Evolutionary conservation across 495 filamentous ascomycete species (phyloP).

Genomic region (Penicillium atrosanguineum): DNA sequence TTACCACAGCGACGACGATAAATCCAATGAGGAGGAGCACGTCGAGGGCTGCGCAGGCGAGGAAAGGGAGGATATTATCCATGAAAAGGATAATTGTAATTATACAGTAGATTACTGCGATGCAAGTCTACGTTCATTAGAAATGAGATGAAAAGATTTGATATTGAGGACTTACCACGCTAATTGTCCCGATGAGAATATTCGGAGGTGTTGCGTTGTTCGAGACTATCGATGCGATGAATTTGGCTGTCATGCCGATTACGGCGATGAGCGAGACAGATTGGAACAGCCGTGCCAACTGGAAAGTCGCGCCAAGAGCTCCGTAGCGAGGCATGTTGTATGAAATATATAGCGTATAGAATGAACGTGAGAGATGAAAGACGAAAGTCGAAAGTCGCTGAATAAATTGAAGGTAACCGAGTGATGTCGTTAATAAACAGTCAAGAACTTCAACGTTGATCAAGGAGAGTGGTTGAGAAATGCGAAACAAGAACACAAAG

Average conservation of each 20-base stretch:
- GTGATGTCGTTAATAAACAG: not conserved
- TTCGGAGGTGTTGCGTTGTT: conserved; percentile 60
- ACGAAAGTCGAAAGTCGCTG: not conserved
- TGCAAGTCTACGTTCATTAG: conserved; percentile 55
- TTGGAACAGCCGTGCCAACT: conserved; percentile 68
- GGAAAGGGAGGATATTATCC: conserved; percentile 70
- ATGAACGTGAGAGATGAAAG: not conserved
- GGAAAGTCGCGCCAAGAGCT: conserved; percentile 76
- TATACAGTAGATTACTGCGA: conserved; percentile 72
- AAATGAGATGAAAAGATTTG: not conserved
- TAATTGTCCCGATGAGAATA: conserved; percentile 74
- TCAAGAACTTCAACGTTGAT: not conserved
- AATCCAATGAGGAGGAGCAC: conserved; percentile 65
- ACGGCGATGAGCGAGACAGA: conserved; percentile 69
- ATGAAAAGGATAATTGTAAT: conserved; percentile 75
- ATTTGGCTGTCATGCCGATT: conserved; percentile 79
- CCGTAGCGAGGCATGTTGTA: conserved; percentile 46
- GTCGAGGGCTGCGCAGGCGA: conserved; percentile 64
- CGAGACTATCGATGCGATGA: conserved; percentile 74
- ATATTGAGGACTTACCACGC: conserved; percentile 63
- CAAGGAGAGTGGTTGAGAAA: not conserved
- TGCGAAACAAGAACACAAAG: not conserved
- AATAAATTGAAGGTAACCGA: not conserved
- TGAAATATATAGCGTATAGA: not conserved
- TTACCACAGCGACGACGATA: conserved; percentile 64